Evolutionary conservation across 1,139 yeast species (phyloP).

Genomic region (Petasospora rhodanensis): DNA sequence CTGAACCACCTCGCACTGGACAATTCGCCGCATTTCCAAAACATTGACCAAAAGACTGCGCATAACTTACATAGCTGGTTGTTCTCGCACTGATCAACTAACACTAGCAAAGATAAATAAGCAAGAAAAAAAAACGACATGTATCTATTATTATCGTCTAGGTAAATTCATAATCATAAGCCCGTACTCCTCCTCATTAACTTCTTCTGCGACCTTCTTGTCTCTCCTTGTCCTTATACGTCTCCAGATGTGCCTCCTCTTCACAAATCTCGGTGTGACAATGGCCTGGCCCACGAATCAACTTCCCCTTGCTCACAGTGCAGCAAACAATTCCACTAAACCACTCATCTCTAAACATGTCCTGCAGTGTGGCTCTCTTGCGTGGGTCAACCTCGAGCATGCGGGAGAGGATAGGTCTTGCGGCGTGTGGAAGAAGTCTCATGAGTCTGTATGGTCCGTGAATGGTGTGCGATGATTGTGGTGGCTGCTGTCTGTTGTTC

Average conservation of each 20-base stretch:
- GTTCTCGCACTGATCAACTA: too few relatives aligned
- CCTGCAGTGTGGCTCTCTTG: slow-evolving; percentile 65
- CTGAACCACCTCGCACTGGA: slow-evolving; percentile 17
- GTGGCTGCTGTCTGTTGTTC: background rate
- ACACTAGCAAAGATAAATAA: too few relatives aligned
- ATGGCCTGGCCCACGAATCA: slow-evolving; percentile 47
- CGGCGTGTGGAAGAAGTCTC: slow-evolving; percentile 80
- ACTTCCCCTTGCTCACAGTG: slow-evolving; percentile 38
- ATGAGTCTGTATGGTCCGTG: slow-evolving; percentile 86
- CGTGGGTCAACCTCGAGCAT: slow-evolving; percentile 71
- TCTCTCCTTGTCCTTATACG: slow-evolving; percentile 33
- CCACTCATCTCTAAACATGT: slow-evolving; percentile 70
- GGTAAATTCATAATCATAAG: background rate
- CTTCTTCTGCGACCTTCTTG: slow-evolving; percentile 1
- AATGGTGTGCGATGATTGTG: slow-evolving; percentile 2
- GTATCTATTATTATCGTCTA: background rate
- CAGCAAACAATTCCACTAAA: slow-evolving; percentile 50
- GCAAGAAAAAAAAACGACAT: background rate
- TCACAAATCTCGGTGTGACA: slow-evolving; percentile 52
- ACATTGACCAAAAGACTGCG: slow-evolving; percentile 13
- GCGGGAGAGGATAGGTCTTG: slow-evolving; percentile 69
- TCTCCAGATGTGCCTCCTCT: slow-evolving; percentile 41
- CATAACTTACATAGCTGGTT: slow-evolving; percentile 11
- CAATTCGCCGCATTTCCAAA: slow-evolving; percentile 11
- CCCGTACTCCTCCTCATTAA: slow-evolving; percentile 1